Percentiles rank a stretch among this genome's conserved stretches.
Conservation (phyloP, 208 protist genomes). For the Zelonia costaricensis region DNA sequence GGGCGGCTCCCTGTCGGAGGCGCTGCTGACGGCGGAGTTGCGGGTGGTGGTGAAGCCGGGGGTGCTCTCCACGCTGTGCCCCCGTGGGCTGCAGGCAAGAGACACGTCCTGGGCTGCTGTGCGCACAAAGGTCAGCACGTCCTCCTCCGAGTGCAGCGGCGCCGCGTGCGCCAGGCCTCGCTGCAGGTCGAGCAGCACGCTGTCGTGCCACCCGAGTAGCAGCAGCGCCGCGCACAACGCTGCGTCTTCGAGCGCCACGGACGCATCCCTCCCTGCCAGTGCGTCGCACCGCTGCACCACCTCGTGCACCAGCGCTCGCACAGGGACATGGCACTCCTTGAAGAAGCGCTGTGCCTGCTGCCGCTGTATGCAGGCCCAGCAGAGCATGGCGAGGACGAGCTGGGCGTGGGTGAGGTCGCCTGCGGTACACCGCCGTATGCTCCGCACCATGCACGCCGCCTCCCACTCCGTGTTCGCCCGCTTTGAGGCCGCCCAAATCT, state of each 20-base stretch:
- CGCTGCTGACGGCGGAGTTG: slow-evolving; percentile 17
- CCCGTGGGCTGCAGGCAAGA: slow-evolving; percentile 2
- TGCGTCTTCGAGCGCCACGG: slow-evolving; percentile 7
- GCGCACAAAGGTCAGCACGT: slow-evolving; percentile 10
- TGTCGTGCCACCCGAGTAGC: slow-evolving; percentile 26
- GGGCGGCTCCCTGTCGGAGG: slow-evolving; percentile 12
- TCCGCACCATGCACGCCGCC: slow-evolving; percentile 31
- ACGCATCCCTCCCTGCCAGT: background rate
- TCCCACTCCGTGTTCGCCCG: slow-evolving; percentile 22
- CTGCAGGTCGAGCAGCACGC: slow-evolving; percentile 14
- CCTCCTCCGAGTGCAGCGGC: background rate
- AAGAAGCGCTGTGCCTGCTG: slow-evolving; percentile 16
- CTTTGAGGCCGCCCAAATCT: slow-evolving; percentile 27
- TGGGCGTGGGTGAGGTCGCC: slow-evolving; percentile 11
- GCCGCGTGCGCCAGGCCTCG: background rate
- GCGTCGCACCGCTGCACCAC: slow-evolving; percentile 19
- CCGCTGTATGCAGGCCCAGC: slow-evolving; percentile 16
- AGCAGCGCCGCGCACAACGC: slow-evolving; percentile 25
- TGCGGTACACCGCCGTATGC: slow-evolving; percentile 17
- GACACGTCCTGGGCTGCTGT: slow-evolving; percentile 17
- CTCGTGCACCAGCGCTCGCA: slow-evolving; percentile 9
- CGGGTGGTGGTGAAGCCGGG: slow-evolving; percentile 21
- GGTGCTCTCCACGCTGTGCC: slow-evolving; percentile 14
- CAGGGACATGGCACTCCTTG: slow-evolving; percentile 12
- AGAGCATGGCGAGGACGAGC: slow-evolving; percentile 24